Evolutionary conservation across 2,329 filamentous ascomycete genomes (phyloP).

Genomic region (Albifimbria verrucaria): DNA sequence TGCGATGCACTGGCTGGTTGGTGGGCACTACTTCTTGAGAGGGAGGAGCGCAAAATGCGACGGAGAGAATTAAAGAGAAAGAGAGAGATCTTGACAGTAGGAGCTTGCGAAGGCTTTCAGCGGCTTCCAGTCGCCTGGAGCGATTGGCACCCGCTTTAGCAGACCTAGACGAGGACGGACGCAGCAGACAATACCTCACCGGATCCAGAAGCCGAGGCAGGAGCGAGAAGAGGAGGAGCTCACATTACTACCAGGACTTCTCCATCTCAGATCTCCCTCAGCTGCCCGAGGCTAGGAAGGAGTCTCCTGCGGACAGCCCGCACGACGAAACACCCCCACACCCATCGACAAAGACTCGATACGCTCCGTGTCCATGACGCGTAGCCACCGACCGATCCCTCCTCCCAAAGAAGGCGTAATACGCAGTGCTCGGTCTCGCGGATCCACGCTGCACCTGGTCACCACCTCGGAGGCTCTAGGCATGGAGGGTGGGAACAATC

Average conservation of each 20-base stretch:
- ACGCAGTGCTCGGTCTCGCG: conserved; percentile 67
- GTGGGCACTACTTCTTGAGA: conserved; percentile 94
- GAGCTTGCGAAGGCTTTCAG: conserved; percentile 77
- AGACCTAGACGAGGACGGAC: conserved; percentile 75
- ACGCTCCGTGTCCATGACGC: conserved; percentile 72
- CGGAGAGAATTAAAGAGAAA: conserved; percentile 78
- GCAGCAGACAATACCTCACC: conserved; percentile 40
- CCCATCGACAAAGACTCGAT: conserved; percentile 77
- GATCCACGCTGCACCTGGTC: conserved; percentile 84
- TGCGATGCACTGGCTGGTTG: conserved; percentile 91
- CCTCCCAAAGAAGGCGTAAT: conserved; percentile 80
- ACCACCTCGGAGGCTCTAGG: conserved; percentile 56
- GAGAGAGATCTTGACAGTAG: conserved; percentile 76
- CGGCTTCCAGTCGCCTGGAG: conserved; percentile 83
- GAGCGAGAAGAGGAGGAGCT: conserved; percentile 72
- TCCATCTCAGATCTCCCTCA: conserved; percentile 72
- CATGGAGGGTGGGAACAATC: conserved; percentile 15
- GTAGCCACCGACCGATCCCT: conserved; percentile 70
- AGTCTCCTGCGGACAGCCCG: conserved; percentile 40
- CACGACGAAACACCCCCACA: conserved; percentile 57
- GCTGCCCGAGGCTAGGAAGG: conserved; percentile 59
- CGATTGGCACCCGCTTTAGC: conserved; percentile 72
- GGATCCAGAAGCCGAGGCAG: conserved; percentile 69
- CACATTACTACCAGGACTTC: conserved; percentile 59
- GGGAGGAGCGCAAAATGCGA: conserved; percentile 83